Percentiles rank a stretch among this genome's conserved stretches.
These are phyloP conservation scores for Fusarium pseudocircinatum DNA, from an alignment of 2,329 filamentous ascomycete species.

Conservation along the genomic window DNA sequence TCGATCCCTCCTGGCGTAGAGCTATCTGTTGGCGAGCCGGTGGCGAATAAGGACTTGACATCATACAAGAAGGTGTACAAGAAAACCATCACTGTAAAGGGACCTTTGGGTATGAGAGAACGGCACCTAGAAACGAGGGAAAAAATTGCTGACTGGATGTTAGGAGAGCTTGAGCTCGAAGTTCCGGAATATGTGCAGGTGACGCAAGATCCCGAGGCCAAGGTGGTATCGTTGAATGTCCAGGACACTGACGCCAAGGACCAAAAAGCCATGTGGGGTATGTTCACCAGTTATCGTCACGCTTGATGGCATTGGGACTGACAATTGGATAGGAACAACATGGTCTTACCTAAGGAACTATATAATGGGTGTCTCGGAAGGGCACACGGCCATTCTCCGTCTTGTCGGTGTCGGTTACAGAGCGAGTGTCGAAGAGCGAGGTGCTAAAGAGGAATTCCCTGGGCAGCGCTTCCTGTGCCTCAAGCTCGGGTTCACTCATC, in stretches of 20 bases:
- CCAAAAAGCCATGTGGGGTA: slow-evolving; percentile 97
- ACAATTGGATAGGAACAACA: slow-evolving; percentile 73
- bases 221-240: slow-evolving; percentile 75
- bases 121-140: background rate
- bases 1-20: slow-evolving; percentile 86
- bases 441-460: slow-evolving; percentile 77
- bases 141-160: slow-evolving; percentile 24
- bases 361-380: slow-evolving; percentile 94
- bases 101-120: slow-evolving; percentile 74
- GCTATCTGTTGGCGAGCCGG: slow-evolving; percentile 73
- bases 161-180: slow-evolving; percentile 78
- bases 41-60: slow-evolving; percentile 62
- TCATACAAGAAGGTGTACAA: slow-evolving; percentile 70
- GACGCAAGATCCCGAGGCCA: slow-evolving; percentile 69
- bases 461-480: slow-evolving; percentile 91
- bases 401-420: slow-evolving; percentile 96
- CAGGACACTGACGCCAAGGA: slow-evolving; percentile 73
- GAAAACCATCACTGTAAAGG: slow-evolving; percentile 78
- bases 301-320: background rate
- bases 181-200: slow-evolving; percentile 84
- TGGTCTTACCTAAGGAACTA: slow-evolving; percentile 91
- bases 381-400: slow-evolving; percentile 91
- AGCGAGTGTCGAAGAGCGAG: slow-evolving; percentile 82
- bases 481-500: slow-evolving; percentile 97
- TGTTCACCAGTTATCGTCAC: slow-evolving; percentile 29